These are phyloP conservation scores for Monilinia polystroma DNA, from an alignment of 2,329 filamentous ascomycete genomes.

Conservation along the genomic window DNA sequence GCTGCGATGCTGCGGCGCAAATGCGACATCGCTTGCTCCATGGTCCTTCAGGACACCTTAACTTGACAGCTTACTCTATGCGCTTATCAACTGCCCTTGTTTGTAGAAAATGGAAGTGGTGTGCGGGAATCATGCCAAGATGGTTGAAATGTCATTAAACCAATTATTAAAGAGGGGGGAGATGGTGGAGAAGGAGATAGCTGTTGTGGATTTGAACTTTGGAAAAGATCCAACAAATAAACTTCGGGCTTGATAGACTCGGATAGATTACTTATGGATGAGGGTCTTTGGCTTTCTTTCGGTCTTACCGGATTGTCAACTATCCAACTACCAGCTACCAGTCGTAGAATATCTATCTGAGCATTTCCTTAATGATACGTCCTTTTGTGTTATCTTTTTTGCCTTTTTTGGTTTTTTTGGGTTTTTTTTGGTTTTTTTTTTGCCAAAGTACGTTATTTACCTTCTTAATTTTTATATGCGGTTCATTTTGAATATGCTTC, in stretches of 20 bases:
- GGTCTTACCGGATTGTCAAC: neutral
- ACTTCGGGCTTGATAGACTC: neutral
- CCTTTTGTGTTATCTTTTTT: conserved; percentile 3
- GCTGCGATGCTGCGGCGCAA: conserved; percentile 12
- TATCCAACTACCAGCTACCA: neutral
- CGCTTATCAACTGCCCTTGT: neutral
- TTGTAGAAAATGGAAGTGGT: conserved; percentile 4
- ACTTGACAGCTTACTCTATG: conserved; percentile 9
- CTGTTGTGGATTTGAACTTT: conserved; percentile 14
- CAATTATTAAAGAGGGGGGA: neutral
- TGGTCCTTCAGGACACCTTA: neutral
- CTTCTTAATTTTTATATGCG: neutral
- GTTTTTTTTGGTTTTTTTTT: neutral
- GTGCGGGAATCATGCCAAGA: neutral
- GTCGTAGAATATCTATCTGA: conserved; percentile 10
- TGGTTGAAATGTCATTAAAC: neutral
- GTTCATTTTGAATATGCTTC: conserved; percentile 6
- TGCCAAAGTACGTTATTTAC: neutral
- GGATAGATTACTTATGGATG: conserved; percentile 1
- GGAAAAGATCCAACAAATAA: conserved; percentile 3
- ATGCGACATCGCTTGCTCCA: conserved; percentile 4
- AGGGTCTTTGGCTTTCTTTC: conserved; percentile 4
- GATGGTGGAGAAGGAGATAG: conserved; percentile 9
- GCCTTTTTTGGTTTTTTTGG: neutral
- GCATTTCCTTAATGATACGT: neutral